Evolutionary conservation across 1,139 yeast genomes (phyloP).

Genomic region (Diutina siamensis): DNA sequence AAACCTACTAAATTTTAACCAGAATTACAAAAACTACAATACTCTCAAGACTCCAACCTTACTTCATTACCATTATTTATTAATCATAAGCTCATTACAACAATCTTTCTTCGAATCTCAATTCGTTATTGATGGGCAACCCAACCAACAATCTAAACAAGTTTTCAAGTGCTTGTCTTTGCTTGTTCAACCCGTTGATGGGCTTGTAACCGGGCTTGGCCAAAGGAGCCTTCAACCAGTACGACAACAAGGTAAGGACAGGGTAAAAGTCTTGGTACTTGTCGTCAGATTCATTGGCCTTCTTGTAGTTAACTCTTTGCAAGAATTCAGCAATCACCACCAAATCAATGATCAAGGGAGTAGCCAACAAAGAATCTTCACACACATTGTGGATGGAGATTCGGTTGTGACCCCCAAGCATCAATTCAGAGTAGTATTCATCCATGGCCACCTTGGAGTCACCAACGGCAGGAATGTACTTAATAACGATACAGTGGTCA

Average conservation of each 20-base stretch:
- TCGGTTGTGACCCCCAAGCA: slow-evolving; percentile 96
- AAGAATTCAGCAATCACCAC: slow-evolving; percentile 84
- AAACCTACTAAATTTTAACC: too few species aligned
- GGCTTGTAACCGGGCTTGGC: slow-evolving; percentile 86
- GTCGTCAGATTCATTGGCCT: slow-evolving; percentile 28
- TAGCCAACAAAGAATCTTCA: slow-evolving; percentile 90
- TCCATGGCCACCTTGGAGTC: slow-evolving; percentile 98
- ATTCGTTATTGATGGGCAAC: slow-evolving; percentile 79
- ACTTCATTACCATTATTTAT: background rate
- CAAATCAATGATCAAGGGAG: slow-evolving; percentile 88
- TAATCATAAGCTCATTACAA: slow-evolving; percentile 13
- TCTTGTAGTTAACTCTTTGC: slow-evolving; percentile 73
- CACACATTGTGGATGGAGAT: slow-evolving; percentile 91
- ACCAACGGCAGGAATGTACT: slow-evolving; percentile 88
- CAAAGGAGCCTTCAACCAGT: slow-evolving; percentile 96
- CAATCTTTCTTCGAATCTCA: slow-evolving; percentile 88
- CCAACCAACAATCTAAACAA: slow-evolving; percentile 84
- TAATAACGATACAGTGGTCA: slow-evolving; percentile 93
- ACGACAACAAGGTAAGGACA: slow-evolving; percentile 76
- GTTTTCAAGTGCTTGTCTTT: slow-evolving; percentile 86
- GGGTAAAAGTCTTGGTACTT: slow-evolving; percentile 63
- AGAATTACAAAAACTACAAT: too few species aligned
- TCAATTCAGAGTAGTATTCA: slow-evolving; percentile 90
- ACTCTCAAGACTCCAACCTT: too few species aligned
- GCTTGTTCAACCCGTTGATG: slow-evolving; percentile 89